Base-by-base conservation (phyloP, 2,329 filamentous ascomycete genomes). In the Cryphonectria nitschkei region DNA sequence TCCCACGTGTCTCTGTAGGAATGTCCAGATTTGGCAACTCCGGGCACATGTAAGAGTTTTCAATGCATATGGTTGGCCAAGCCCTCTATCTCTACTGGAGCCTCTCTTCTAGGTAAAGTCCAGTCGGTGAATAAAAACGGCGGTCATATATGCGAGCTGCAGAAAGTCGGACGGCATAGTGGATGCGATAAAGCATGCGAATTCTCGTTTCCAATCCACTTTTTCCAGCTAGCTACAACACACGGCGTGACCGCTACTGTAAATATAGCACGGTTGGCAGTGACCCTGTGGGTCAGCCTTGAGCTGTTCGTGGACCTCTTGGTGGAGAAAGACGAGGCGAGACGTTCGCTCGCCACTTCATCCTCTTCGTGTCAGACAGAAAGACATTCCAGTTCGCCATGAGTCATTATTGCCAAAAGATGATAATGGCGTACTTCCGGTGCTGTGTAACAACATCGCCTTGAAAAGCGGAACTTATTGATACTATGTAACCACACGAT, bases 171-270 rank as follows among this genome's bases (percentile, higher is more conserved):
- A 61, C 39, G 2, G 11, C 34, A n/a, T 22, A n/a, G 32, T 26
- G 58, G 32, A 39, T 61, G 58, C 32, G 58, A 61, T 61, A 61
- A 39, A 61, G 32, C 32, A 61, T 19, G 58, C 22, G 34, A 61
- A 9, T 22, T 61, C 34, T 39, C 34, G 39, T 39, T 2, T 50
- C 19, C 32, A 61, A 34, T n/a, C 58, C 58, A 61, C 58, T 61
- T 61, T 61, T 39, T 3, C 32, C 32, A 39, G 2, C 58, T 26
- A 39, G 32, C 58, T 8, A 39, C 34, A 50, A 6, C 46, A n/a
- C 46, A 50, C 46, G 6, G 46, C 46, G 46, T 50, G 46, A 61
- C 58, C 58, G 58, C 58, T 61, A n/a, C 58, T 58, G 26, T 58
- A 56, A 29, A 6, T 29, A 39, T 32, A 37, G 34, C 16, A 4